These are phyloP conservation scores for Colletotrichum agaves DNA, from an alignment of 2,329 filamentous ascomycete species.

Conservation along the genomic window DNA sequence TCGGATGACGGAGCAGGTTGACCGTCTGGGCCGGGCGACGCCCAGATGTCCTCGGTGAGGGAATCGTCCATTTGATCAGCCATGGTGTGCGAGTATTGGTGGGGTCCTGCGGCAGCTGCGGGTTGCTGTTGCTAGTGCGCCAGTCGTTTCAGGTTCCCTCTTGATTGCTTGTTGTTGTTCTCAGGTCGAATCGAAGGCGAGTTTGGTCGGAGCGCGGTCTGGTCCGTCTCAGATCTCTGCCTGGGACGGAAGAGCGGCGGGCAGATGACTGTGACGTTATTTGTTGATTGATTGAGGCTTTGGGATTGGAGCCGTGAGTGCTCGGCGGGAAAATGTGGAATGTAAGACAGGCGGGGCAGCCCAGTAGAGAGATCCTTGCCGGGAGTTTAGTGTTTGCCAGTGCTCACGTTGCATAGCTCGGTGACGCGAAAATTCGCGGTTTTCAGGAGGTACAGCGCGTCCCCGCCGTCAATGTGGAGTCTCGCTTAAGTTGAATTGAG, in stretches of 20 bases:
- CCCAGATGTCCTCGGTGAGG: conserved; percentile 60
- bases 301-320: conserved; percentile 25
- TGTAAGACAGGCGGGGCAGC: conserved; percentile 16
- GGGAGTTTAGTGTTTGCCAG: neutral
- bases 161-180: neutral
- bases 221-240: conserved; percentile 3
- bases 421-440: conserved; percentile 38
- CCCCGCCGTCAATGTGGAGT: conserved; percentile 11
- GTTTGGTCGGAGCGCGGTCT: neutral
- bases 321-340: conserved; percentile 24
- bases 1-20: conserved; percentile 42
- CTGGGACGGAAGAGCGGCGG: conserved; percentile 18
- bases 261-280: conserved; percentile 33
- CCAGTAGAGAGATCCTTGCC: neutral
- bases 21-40: conserved; percentile 53
- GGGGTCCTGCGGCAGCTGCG: conserved; percentile 13
- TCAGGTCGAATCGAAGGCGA: neutral
- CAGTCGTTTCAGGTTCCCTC: neutral
- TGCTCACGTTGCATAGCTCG: neutral
- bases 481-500: conserved; percentile 32
- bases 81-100: conserved; percentile 49
- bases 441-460: conserved; percentile 25
- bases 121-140: neutral
- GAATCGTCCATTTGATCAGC: conserved; percentile 58
- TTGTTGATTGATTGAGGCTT: conserved; percentile 35